Evolutionary conservation across 2,329 filamentous ascomycete species (phyloP).

Genomic region (Clonostachys rhizophaga): DNA sequence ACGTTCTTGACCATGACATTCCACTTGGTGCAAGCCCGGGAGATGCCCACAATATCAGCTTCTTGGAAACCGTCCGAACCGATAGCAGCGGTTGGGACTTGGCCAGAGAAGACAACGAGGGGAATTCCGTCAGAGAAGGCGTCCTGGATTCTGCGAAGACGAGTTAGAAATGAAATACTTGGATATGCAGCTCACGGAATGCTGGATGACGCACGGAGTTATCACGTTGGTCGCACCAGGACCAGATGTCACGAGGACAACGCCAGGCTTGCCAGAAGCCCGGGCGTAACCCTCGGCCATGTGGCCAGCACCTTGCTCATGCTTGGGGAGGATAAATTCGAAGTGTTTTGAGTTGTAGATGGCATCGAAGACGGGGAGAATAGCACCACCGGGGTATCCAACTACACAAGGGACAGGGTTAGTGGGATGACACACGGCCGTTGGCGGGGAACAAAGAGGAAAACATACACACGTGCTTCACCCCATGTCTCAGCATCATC

Average conservation of each 20-base stretch:
- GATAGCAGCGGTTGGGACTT: conserved; percentile 86
- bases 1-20: conserved; percentile 98
- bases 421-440: neutral
- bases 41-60: conserved; percentile 91
- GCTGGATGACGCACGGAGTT: conserved; percentile 50
- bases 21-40: conserved; percentile 95
- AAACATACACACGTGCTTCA: conserved; percentile 89
- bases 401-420: conserved; percentile 38
- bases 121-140: conserved; percentile 93
- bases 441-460: neutral
- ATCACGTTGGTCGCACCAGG: conserved; percentile 96
- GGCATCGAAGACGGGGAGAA: conserved; percentile 96
- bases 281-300: conserved; percentile 98
- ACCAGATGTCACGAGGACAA: conserved; percentile 94
- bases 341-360: conserved; percentile 98
- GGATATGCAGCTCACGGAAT: too few relatives aligned
- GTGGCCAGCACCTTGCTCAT: conserved; percentile 97
- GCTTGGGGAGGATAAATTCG: conserved; percentile 89
- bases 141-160: conserved; percentile 64
- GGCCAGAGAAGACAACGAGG: conserved; percentile 91
- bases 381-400: conserved; percentile 91
- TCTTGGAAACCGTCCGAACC: conserved; percentile 97
- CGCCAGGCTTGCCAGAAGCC: conserved; percentile 88
- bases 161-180: too few relatives aligned
- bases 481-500: conserved; percentile 92